These are phyloP conservation scores for Sarcodon aspratus DNA, from an alignment of 768 basidiomycete genomes.

Conservation along the genomic window DNA sequence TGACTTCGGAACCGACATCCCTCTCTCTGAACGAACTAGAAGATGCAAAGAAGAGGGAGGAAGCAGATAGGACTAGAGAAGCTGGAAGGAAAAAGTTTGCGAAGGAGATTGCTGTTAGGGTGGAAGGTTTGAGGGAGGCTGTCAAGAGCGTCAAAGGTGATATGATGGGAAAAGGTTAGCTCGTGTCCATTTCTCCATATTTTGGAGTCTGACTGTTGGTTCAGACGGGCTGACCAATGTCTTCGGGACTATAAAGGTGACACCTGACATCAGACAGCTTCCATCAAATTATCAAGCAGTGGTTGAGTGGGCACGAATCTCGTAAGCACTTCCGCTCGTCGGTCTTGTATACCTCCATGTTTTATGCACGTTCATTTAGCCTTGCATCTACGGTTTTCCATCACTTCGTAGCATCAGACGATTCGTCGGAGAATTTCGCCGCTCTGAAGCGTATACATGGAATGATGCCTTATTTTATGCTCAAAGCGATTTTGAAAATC, in stretches of 20 bases:
- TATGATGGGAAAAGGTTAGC: conserved; percentile 71
- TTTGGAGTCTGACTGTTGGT: neutral
- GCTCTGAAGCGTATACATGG: conserved; percentile 89
- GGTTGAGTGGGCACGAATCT: conserved; percentile 93
- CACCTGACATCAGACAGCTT: conserved; percentile 62
- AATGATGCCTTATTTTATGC: conserved; percentile 95
- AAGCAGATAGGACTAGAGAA: conserved; percentile 80
- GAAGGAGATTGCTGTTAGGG: conserved; percentile 73
- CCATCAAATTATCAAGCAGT: conserved; percentile 84
- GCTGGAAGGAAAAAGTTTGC: conserved; percentile 82
- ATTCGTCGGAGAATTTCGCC: conserved; percentile 80
- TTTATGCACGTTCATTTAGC: conserved; percentile 26
- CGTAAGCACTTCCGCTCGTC: conserved; percentile 38
- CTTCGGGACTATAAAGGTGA: conserved; percentile 82
- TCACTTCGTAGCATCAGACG: conserved; percentile 86
- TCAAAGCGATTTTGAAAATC: conserved; percentile 84
- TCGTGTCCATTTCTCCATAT: neutral
- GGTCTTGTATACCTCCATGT: conserved; percentile 1
- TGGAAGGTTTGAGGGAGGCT: conserved; percentile 76
- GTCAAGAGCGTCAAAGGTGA: conserved; percentile 88
- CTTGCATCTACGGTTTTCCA: conserved; percentile 96
- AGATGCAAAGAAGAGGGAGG: conserved; percentile 72
- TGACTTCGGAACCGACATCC: conserved; percentile 63
- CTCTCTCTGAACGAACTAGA: conserved; percentile 64
- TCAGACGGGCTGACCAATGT: conserved; percentile 82